phyloP scores from a whole-genome alignment of 2,329 filamentous ascomycete genomes.

The Trichoderma polysporum region DNA sequence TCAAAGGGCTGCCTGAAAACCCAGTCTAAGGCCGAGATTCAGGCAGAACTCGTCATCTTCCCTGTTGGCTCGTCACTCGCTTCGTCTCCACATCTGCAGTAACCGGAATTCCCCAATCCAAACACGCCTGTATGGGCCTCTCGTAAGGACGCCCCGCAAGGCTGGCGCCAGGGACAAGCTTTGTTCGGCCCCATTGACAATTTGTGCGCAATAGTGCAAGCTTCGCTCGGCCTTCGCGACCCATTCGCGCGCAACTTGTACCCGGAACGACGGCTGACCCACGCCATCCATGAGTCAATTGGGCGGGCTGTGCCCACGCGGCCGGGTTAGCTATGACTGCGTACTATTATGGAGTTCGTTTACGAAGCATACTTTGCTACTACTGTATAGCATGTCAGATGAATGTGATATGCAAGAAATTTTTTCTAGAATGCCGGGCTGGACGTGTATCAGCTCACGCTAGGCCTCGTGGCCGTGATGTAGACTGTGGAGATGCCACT shows the following conservation, averaged over 20 bases:
- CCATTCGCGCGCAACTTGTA: background rate
- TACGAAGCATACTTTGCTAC: background rate
- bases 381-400: background rate
- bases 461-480: constrained; percentile 11
- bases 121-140: background rate
- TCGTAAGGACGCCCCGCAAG: background rate
- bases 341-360: background rate
- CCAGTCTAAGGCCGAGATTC: background rate
- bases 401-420: background rate
- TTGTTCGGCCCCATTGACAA: too few species aligned
- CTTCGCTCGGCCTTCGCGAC: background rate
- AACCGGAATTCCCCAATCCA: too few species aligned
- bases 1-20: background rate
- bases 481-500: background rate
- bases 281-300: constrained; percentile 13
- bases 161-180: background rate
- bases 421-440: background rate
- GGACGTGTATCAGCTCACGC: background rate
- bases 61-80: background rate
- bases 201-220: too few species aligned
- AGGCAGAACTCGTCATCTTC: background rate
- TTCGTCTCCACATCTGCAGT: background rate
- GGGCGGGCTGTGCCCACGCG: background rate
- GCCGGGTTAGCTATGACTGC: background rate
- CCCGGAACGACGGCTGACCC: background rate